A percentile compares a stretch with the other conserved stretches of the same genome.
Evolutionary conservation across 148 eudicot genomes (phyloP).

Genomic region (Dianthus caryophyllus): DNA sequence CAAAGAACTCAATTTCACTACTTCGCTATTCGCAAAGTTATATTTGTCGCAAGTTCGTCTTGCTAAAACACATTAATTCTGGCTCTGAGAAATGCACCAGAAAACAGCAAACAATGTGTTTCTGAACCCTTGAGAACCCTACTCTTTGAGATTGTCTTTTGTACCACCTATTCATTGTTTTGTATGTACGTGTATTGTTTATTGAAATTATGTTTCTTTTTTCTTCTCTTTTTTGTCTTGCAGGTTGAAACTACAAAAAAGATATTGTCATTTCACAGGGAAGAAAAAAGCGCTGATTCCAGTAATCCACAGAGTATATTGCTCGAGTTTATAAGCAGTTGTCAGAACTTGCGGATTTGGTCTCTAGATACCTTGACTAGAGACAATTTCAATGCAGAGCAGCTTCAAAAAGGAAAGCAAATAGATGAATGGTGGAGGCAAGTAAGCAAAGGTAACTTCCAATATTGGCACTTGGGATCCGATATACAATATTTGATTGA

Average conservation of each 20-base stretch:
- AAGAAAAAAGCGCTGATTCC: constrained; percentile 74
- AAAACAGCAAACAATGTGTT: background rate
- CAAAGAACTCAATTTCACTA: background rate
- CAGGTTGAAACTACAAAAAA: constrained; percentile 86
- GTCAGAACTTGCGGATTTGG: constrained; percentile 89
- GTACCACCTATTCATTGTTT: constrained; percentile 8
- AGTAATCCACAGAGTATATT: constrained; percentile 72
- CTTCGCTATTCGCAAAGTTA: background rate
- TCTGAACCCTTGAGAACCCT: background rate
- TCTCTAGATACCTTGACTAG: constrained; percentile 68
- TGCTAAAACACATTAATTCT: background rate
- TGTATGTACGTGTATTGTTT: background rate
- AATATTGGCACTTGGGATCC: background rate
- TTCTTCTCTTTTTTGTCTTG: constrained; percentile 13
- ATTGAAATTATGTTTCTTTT: constrained; percentile 15
- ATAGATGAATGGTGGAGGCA: constrained; percentile 99
- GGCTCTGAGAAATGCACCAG: background rate
- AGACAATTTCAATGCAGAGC: constrained; percentile 78
- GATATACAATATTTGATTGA: background rate
- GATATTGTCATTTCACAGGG: constrained; percentile 81
- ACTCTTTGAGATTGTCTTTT: background rate
- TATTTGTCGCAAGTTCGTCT: background rate
- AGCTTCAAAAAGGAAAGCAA: constrained; percentile 96
- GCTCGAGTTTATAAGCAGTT: constrained; percentile 94
- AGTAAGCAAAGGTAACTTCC: constrained; percentile 69